Base-by-base conservation (phyloP, 2,329 filamentous ascomycete species). In the Epicoccum nigrum region DNA sequence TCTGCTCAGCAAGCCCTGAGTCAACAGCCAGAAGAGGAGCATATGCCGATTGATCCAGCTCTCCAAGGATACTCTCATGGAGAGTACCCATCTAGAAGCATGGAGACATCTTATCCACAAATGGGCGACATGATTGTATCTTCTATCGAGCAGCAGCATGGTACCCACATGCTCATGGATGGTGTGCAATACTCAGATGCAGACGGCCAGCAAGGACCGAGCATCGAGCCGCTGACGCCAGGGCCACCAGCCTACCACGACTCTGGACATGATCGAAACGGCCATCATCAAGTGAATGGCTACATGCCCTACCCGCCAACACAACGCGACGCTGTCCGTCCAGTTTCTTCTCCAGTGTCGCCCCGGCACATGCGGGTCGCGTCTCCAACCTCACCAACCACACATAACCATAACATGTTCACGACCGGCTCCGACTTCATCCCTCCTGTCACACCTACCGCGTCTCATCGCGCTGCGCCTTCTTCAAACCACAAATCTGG, bases 91-190 rank as follows among this genome's bases (percentile, higher is more conserved):
- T 41, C 51, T 3, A 52, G 55, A n/a, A 54, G 56, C 28, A 55
- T 58, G 41, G 49, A 41, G 8, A 43, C 55, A 32, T 32, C 58
- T 17, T 59, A 64, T 20, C 50, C 54, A 25, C 32, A 55, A n/a
- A 59, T 64, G 20, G 51, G 55, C 11, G 67, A 73, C 23, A 59
- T 59, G 7, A 47, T 72, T 23, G 57, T 73, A 47, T 71, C 70
- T 9, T 73, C 67, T 2, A 71, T 73, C 23, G 71, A 74, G 42
- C 54, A 64, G 25, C 56, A 55, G 17, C 53, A 56, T 2, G 63
- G 62, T n/a, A 58, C 37, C 6, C 44, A 46, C 12, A 38, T 33
- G 33, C 39, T 33, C 19, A 53, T 47, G 44, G 33, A 47, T n/a
- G 39, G 28, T 19, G 34, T 47, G 11, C 38, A 53, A 28, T 40